These are phyloP conservation scores for Tardiomyces depauwii DNA, from an alignment of 1,139 yeast genomes.

Conservation along the genomic window DNA sequence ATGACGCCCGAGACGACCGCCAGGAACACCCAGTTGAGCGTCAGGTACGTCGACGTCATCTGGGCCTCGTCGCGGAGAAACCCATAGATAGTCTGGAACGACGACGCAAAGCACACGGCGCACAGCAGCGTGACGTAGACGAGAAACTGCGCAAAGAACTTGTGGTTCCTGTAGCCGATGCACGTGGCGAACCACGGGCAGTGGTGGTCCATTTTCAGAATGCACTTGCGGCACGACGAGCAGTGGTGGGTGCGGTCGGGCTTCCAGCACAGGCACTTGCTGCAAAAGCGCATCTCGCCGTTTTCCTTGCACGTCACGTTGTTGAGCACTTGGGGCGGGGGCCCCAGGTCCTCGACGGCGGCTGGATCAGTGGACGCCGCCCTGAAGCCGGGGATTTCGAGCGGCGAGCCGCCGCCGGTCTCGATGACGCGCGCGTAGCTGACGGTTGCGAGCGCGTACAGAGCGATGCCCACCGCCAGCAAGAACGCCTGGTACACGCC, in stretches of 20 bases:
- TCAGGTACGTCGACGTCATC: constrained; percentile 31
- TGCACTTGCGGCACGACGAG: constrained; percentile 26
- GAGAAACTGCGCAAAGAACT: constrained; percentile 67
- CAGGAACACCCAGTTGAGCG: constrained; percentile 49
- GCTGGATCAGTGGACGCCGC: constrained; percentile 13
- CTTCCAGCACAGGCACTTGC: constrained; percentile 74
- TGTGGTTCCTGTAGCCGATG: constrained; percentile 73
- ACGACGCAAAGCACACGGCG: constrained; percentile 28
- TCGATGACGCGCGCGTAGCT: constrained; percentile 46
- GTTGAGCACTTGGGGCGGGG: constrained; percentile 29
- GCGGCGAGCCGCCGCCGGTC: constrained; percentile 43
- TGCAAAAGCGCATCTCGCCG: constrained; percentile 49
- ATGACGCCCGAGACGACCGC: constrained; percentile 53
- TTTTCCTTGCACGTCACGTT: constrained; percentile 31
- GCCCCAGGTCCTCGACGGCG: constrained; percentile 10
- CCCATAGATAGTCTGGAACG: constrained; percentile 34
- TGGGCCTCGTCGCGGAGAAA: constrained; percentile 37
- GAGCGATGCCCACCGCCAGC: constrained; percentile 17
- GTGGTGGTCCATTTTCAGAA: constrained; percentile 55
- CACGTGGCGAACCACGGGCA: constrained; percentile 97
- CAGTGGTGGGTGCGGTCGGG: constrained; percentile 63
- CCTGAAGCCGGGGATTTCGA: constrained; percentile 22
- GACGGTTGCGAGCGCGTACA: constrained; percentile 21
- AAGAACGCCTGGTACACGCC: constrained; percentile 8
- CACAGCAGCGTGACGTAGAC: constrained; percentile 44